Evolutionary conservation across 257 asterid species (phyloP).

Genomic region (Solanum boliviense): DNA sequence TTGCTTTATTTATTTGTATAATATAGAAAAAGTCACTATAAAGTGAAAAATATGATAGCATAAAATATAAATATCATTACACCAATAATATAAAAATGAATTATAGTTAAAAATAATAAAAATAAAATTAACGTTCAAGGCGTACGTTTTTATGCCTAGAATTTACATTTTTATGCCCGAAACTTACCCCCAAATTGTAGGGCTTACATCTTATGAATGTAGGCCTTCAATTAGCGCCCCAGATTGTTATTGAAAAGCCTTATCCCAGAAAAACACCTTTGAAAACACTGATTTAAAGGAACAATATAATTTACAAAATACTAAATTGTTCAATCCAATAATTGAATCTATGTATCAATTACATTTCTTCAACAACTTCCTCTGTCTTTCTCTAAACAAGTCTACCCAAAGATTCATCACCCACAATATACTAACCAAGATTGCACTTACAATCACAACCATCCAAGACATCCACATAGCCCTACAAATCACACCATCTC

Average conservation of each 20-base stretch:
- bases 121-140: background rate
- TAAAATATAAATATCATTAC: background rate
- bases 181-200: background rate
- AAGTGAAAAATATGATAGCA: too few relatives aligned
- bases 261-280: too few relatives aligned
- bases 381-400: slow-evolving; percentile 25
- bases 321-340: background rate
- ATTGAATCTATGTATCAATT: background rate
- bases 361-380: slow-evolving; percentile 25
- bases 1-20: background rate
- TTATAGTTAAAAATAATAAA: too few relatives aligned
- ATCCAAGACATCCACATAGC: slow-evolving; percentile 79
- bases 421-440: slow-evolving; percentile 60
- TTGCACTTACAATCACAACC: slow-evolving; percentile 41
- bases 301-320: background rate
- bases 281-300: background rate
- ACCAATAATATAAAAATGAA: too few relatives aligned
- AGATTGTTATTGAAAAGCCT: background rate
- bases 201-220: background rate
- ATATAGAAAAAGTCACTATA: background rate
- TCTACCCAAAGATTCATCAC: slow-evolving; percentile 51
- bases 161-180: too few relatives aligned
- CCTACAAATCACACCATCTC: slow-evolving; percentile 31
- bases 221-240: background rate
- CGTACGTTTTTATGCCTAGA: too few relatives aligned